phyloP scores from a whole-genome alignment of 2,329 filamentous ascomycete genomes.

The Calonectria pauciramosa region DNA sequence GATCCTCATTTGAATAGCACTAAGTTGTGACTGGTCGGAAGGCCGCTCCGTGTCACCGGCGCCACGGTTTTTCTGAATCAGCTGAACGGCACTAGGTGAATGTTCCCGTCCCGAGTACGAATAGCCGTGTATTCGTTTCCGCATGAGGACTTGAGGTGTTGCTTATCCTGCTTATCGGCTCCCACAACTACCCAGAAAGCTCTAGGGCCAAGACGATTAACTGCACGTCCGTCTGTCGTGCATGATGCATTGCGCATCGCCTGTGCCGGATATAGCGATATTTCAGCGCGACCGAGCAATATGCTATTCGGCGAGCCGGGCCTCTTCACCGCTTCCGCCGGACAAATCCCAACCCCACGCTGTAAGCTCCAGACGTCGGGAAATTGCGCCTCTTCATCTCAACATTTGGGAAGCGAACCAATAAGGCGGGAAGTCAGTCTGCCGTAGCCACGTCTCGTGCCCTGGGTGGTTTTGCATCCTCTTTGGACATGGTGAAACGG shows the following conservation, averaged over 20 bases:
- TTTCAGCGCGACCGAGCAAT: neutral
- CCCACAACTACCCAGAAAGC: neutral
- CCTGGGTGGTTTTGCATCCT: conserved; percentile 4
- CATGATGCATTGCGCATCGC: neutral
- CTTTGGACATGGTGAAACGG: conserved; percentile 5
- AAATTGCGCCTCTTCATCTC: conserved; percentile 32
- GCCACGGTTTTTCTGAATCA: neutral
- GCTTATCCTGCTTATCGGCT: neutral
- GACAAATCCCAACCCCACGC: conserved; percentile 37
- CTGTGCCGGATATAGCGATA: conserved; percentile 16
- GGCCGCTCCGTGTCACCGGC: conserved; percentile 18
- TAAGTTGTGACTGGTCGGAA: conserved; percentile 7
- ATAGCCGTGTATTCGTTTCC: neutral
- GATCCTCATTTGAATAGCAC: neutral
- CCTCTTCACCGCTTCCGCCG: conserved; percentile 39
- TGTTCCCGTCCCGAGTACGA: neutral
- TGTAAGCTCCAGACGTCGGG: conserved; percentile 24
- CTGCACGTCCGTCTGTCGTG: neutral
- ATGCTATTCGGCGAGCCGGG: conserved; percentile 39
- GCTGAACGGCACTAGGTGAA: neutral
- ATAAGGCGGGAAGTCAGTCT: conserved; percentile 10
- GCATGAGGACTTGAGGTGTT: neutral
- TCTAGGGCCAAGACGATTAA: neutral
- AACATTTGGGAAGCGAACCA: conserved; percentile 32
- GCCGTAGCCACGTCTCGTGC: neutral